Base-by-base conservation (phyloP, 75 land plant species). In the Cupressus sempervirens region DNA sequence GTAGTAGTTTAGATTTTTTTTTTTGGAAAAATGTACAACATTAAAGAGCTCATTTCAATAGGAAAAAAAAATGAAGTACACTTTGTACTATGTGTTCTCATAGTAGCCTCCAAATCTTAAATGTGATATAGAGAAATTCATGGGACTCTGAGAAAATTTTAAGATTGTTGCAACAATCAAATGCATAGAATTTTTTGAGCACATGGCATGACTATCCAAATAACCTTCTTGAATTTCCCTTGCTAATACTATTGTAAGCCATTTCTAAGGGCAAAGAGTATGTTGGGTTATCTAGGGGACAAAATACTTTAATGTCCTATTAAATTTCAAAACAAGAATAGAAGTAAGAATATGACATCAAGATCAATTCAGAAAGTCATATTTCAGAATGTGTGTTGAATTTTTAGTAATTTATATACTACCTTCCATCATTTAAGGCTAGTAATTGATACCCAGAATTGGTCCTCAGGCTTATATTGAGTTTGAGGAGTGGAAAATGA, bases 171-270 rank as follows among this genome's bases (percentile, higher is more conserved):
- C n/a, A n/a, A n/a, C n/a, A n/a, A n/a, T n/a, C n/a, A n/a, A n/a
- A n/a, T n/a, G n/a, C n/a, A n/a, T n/a, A n/a, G n/a, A n/a, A n/a
- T n/a, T n/a, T n/a, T n/a, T n/a, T n/a, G n/a, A 16, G 83, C 83
- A 53, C 83, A 82, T 20, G 83, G 83, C 30, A 82, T 38, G 32
- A 62, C 83, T 23, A 82, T 16, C 83, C 83, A 82, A 30, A 82
- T 50, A 34, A 62, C 83, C 38, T 82, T 52, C 40, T 62, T 20
- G 62, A 82, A 58, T 58, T 58, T 3, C 65, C 65, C 20, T 82
- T 53, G 16, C 52, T 52, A 15, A 29, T 52, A 34, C 18, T 50
- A 62, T 62, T 82, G 14, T 53, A 58, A 52, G 13, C 62, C 41
- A 35, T 14, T 77, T 77, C 46, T 30, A n/a, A 12, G 73, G 73